Evolutionary conservation across 768 basidiomycete genomes (phyloP), one percentile per base, ranked within the genome.

Genomic region (Termitomyces sp.): DNA sequence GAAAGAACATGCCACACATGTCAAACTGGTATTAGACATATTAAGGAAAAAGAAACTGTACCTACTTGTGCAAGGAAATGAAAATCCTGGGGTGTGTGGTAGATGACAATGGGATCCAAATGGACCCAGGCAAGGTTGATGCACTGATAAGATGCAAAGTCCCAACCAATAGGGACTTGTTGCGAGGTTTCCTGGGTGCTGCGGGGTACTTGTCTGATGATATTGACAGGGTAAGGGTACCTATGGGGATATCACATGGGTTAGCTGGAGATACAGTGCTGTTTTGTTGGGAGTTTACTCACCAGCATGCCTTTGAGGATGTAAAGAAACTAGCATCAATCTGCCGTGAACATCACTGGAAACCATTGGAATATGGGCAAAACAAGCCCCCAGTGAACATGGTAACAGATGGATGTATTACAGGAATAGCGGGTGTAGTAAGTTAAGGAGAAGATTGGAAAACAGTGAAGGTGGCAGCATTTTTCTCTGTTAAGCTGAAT

Each of bases 221-320:
- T 31, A 55, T 60, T 12, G 45, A 49, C 8, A n/a, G 46, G 8
- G 60, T 60, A 1, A 32, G 43, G 3, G 43, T 60, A 2, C 60
- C 60, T n/a, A 55, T 60, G 53, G 53, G 43, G 9, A 48, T 60
- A 11, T 36, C 56, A 5, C 52, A 48, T 20, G 32, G 43, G 9
- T 49, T 60, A 48, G 56, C 43, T 2, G 36, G 60, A 15, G 60
- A 60, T 20, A 60, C 42, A 4, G 34, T 59, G 25, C 34, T 8
- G 38, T 50, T 10, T 55, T 59, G 32, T 20, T 52, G 17, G 61
- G 60, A 34, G 7, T 34, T 34, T 34, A 34, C 34, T 8, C 34
- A 34, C 7, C 34, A 34, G 7, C 7, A 11, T 12, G 40, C 14
- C 1, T 42, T 42, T 15, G 40, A 42, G 5, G 14, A 42, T 42